Evolutionary conservation across 805 yeast genomes (phyloP), one percentile per base, ranked within the genome.

Genomic region (Schizosaccharomyces pombe): DNA sequence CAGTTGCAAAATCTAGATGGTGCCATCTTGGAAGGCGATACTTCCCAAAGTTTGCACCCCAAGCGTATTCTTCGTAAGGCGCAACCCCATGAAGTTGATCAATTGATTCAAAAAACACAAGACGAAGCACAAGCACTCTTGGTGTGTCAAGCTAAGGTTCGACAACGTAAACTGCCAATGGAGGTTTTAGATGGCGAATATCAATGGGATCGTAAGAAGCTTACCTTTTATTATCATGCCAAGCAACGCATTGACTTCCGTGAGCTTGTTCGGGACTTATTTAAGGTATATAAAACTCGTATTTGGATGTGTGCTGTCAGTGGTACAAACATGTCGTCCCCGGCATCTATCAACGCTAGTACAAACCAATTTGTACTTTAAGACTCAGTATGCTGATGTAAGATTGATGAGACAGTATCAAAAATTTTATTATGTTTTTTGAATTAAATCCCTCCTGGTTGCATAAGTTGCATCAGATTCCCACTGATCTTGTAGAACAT

Each of bases 301-400:
- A 82, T 82, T 61, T 83, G 93, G 93, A 81, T 83, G 91, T 82
- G 89, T 67, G 85, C 85, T 3, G 82, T 78, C 34, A 61, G 56
- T 28, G 24, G 34, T n/a, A 11, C 37, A 26, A 28, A 37, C 22
- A 11, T 37, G 5, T 24, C 43, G n/a, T 8, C 43, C 22, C n/a
- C n/a, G n/a, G 43, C n/a, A 5, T 37, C 43, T 24, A 24, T 24
- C 16, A 24, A 24, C 6, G 43, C 43, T 16, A n/a, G 43, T n/a
- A n/a, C n/a, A n/a, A n/a, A n/a, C n/a, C n/a, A n/a, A n/a, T n/a
- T n/a, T n/a, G n/a, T n/a, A n/a, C n/a, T n/a, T n/a, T n/a, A n/a
- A n/a, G n/a, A n/a, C n/a, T n/a, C n/a, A n/a, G n/a, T n/a, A n/a
- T n/a, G n/a, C n/a, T n/a, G n/a, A n/a, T n/a, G n/a, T n/a, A n/a